These are phyloP conservation scores for Colletotrichum sp. DNA, from an alignment of 2,329 filamentous ascomycete species.

Conservation along the genomic window DNA sequence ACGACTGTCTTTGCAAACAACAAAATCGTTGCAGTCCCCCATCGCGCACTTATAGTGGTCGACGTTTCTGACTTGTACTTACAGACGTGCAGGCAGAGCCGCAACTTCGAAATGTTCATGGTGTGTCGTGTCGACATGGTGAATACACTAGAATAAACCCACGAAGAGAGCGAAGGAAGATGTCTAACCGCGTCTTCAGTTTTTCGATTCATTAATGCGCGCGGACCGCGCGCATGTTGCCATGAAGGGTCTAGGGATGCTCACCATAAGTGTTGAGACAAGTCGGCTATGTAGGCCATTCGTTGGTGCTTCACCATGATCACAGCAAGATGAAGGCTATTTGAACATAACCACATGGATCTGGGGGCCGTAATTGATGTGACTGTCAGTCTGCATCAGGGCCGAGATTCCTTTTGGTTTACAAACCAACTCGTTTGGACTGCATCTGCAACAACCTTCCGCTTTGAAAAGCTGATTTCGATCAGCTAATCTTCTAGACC, in stretches of 20 bases:
- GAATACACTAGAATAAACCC: not conserved
- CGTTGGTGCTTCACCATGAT: not conserved
- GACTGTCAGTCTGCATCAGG: no score
- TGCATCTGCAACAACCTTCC: no score
- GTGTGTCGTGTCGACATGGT: not conserved
- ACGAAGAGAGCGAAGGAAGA: not conserved
- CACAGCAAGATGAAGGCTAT: not conserved
- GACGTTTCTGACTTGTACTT: not conserved
- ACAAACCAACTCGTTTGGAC: no score
- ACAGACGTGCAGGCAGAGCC: not conserved
- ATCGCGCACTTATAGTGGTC: no score
- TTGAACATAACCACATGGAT: not conserved
- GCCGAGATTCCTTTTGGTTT: no score
- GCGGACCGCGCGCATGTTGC: not conserved
- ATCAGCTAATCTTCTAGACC: no score
- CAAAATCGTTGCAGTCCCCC: not conserved
- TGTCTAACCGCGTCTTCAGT: not conserved
- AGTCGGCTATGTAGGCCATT: not conserved
- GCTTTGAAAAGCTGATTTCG: no score
- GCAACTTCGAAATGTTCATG: not conserved
- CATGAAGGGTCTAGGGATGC: not conserved
- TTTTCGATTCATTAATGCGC: accelerated
- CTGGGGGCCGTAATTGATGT: no score
- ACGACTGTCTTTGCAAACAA: not conserved
- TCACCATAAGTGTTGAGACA: not conserved